These are phyloP conservation scores for Hyphopichia fennica DNA, from an alignment of 1,139 yeast genomes.

Conservation along the genomic window DNA sequence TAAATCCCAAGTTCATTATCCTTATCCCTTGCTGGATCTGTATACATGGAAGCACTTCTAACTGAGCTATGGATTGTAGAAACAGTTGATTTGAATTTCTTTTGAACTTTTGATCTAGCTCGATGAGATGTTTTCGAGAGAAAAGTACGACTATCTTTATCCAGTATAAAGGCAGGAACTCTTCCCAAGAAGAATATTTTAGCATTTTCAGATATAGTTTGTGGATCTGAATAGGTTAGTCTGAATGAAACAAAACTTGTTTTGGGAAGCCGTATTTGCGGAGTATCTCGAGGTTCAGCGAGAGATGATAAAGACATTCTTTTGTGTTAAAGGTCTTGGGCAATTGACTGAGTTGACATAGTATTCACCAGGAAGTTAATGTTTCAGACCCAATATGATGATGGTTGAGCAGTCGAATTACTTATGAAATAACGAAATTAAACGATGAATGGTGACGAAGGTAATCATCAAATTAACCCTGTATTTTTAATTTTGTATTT, in stretches of 20 bases:
- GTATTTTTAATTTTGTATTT: too few relatives aligned
- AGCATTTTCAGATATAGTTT: constrained; percentile 50
- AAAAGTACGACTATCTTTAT: constrained; percentile 23
- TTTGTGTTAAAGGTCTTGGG: too few relatives aligned
- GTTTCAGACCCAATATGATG: too few relatives aligned
- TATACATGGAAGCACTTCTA: background rate
- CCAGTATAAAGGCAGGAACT: constrained; percentile 63
- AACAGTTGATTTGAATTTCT: constrained; percentile 13
- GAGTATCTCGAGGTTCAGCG: background rate
- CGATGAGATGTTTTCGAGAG: constrained; percentile 11
- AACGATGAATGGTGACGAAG: too few relatives aligned
- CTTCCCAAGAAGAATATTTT: constrained; percentile 60
- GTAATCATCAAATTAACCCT: too few relatives aligned
- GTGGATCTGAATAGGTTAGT: constrained; percentile 52
- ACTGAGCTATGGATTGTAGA: constrained; percentile 8
- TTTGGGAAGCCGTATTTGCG: constrained; percentile 13
- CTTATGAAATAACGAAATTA: too few relatives aligned
- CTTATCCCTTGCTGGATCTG: too few relatives aligned
- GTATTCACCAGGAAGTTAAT: too few relatives aligned
- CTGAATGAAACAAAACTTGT: constrained; percentile 66
- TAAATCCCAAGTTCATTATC: background rate
- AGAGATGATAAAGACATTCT: constrained; percentile 3
- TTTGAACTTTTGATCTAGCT: constrained; percentile 15
- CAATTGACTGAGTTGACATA: too few relatives aligned
- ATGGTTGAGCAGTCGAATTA: too few relatives aligned